phyloP scores from a whole-genome alignment of 257 asterid species.

The Jacaranda mimosifolia region DNA sequence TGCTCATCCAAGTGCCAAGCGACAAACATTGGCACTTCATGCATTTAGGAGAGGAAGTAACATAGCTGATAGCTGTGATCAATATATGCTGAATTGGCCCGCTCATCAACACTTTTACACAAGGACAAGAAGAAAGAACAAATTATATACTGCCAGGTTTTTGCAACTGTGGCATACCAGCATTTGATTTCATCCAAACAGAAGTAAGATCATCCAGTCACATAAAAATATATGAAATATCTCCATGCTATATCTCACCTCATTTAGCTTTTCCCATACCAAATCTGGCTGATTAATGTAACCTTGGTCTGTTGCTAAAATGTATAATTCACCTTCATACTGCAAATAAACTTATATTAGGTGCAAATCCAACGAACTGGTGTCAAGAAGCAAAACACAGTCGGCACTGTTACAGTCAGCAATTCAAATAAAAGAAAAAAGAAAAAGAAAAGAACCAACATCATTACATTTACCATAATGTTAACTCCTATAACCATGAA shows the following conservation, averaged over 20 bases:
- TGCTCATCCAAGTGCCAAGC: constrained; percentile 26
- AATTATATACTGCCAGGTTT: constrained; percentile 17
- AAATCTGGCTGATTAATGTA: constrained; percentile 85
- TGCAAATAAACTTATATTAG: constrained; percentile 55
- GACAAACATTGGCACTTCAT: constrained; percentile 15
- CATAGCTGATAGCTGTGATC: no score
- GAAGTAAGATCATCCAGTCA: constrained; percentile 29
- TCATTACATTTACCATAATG: constrained; percentile 10
- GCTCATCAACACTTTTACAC: neutral
- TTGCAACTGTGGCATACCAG: constrained; percentile 13
- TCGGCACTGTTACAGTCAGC: constrained; percentile 19
- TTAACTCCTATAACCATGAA: constrained; percentile 3
- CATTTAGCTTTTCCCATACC: constrained; percentile 97
- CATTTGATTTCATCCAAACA: constrained; percentile 21
- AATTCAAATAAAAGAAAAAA: constrained; percentile 7
- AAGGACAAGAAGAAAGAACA: constrained; percentile 12
- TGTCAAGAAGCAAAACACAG: constrained; percentile 21
- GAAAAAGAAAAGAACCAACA: constrained; percentile 9
- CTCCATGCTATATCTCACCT: constrained; percentile 57
- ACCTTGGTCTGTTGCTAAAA: constrained; percentile 94
- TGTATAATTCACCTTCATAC: constrained; percentile 92
- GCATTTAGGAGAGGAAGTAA: constrained; percentile 3
- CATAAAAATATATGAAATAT: neutral
- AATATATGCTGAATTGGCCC: neutral
- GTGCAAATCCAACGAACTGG: constrained; percentile 36